A percentile compares a stretch with the other conserved stretches of the same genome.
These are phyloP conservation scores for Croton setiger DNA, from an alignment of 441 rosid species.

Conservation along the genomic window DNA sequence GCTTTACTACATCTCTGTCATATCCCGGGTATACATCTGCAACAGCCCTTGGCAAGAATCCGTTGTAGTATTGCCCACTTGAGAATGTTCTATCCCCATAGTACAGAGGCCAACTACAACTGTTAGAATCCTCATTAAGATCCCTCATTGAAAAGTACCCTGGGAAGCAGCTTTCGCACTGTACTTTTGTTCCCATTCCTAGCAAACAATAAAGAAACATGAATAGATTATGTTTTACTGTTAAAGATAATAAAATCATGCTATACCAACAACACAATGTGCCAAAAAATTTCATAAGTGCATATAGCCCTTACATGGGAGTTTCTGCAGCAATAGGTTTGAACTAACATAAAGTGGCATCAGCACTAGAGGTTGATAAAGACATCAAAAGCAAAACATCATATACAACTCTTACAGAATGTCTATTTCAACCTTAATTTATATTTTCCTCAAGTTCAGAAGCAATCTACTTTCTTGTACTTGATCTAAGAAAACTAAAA, in stretches of 20 bases:
- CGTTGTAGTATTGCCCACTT: slow-evolving; percentile 60
- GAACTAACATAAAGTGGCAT: not conserved
- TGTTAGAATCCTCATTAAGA: slow-evolving; percentile 72
- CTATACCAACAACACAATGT: not conserved
- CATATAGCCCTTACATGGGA: not conserved
- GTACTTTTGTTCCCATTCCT: slow-evolving; percentile 94
- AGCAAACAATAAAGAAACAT: slow-evolving; percentile 24
- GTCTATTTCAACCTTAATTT: not conserved
- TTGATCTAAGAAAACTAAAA: not conserved
- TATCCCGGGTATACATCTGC: slow-evolving; percentile 46
- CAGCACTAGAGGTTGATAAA: not conserved
- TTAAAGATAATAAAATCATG: not conserved
- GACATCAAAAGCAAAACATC: not conserved
- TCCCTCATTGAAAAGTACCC: slow-evolving; percentile 82
- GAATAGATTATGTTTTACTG: not conserved
- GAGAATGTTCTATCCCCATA: slow-evolving; percentile 48
- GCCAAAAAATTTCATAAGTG: not conserved
- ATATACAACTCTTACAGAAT: not conserved
- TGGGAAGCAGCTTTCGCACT: slow-evolving; percentile 59
- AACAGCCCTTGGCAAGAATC: slow-evolving; percentile 44
- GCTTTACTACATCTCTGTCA: slow-evolving; percentile 66
- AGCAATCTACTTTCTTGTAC: not conserved
- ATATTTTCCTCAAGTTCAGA: not conserved
- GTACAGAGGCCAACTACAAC: slow-evolving; percentile 69
- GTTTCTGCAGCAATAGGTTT: not conserved